A percentile compares a stretch with the other conserved stretches of the same genome.
phyloP scores from a whole-genome alignment of 805 yeast species.

The Candida arabinofermentans region DNA sequence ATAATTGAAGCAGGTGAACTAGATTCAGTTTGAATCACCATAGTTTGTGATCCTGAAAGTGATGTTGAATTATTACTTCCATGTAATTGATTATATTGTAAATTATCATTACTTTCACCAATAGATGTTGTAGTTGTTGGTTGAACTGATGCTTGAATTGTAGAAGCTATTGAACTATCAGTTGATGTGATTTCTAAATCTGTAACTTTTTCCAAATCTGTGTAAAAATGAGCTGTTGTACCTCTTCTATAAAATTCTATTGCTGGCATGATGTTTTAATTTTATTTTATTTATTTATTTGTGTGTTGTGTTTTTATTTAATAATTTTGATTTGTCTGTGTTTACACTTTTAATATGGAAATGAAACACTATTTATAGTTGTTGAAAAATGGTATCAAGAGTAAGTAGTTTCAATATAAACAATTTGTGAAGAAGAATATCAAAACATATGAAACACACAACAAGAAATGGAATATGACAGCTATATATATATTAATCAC shows the following conservation, averaged over 20 bases:
- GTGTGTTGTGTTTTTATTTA: background rate
- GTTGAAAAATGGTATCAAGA: background rate
- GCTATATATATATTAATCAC: too few relatives aligned
- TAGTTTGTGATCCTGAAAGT: background rate
- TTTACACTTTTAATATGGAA: too few relatives aligned
- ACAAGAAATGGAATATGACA: too few relatives aligned
- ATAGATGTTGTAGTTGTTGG: background rate
- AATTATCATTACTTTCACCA: background rate
- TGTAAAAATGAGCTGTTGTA: slow-evolving; percentile 10
- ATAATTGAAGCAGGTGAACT: background rate
- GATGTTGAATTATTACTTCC: background rate
- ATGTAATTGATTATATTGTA: background rate
- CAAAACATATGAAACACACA: too few relatives aligned
- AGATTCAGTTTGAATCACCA: background rate
- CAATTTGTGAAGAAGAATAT: too few relatives aligned
- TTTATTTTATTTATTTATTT: background rate
- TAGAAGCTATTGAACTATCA: background rate
- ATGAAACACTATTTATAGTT: background rate
- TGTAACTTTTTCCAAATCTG: slow-evolving; percentile 18
- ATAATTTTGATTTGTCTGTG: too few relatives aligned
- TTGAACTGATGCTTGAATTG: background rate
- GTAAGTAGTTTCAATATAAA: too few relatives aligned
- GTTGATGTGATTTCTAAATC: slow-evolving; percentile 9
- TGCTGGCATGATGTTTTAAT: slow-evolving; percentile 1
- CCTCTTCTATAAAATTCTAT: slow-evolving; percentile 2